Conservation (phyloP, 768 basidiomycete species). For the Xerocomellus amylosporus region DNA sequence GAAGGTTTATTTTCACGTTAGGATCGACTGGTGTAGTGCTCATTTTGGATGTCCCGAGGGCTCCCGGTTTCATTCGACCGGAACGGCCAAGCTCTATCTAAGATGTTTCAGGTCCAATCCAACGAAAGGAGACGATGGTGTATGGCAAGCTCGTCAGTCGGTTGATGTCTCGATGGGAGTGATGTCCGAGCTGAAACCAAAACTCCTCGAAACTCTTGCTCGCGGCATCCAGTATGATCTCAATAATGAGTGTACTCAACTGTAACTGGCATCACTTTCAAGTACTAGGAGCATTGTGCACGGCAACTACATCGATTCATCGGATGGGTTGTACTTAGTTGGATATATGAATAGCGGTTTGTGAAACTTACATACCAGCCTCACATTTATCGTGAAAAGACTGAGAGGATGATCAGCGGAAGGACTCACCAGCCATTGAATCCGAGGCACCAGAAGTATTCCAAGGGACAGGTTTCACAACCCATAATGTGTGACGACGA, state of each 20-base stretch:
- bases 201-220: conserved; percentile 15
- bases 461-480: too few relatives aligned
- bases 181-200: conserved; percentile 18
- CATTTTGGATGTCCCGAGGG: conserved; percentile 22
- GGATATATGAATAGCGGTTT: too few relatives aligned
- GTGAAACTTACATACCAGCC: too few relatives aligned
- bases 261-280: background rate
- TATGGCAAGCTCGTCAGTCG: conserved; percentile 15
- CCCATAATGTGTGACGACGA: too few relatives aligned
- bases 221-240: conserved; percentile 7
- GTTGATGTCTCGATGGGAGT: conserved; percentile 26
- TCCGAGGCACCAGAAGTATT: too few relatives aligned
- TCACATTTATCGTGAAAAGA: too few relatives aligned
- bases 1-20: background rate
- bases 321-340: too few relatives aligned
- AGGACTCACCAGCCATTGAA: too few relatives aligned
- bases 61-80: conserved; percentile 16
- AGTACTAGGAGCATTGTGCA: background rate
- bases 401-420: too few relatives aligned
- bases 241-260: background rate
- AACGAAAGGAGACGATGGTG: conserved; percentile 17
- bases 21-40: conserved; percentile 23
- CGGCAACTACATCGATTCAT: background rate
- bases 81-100: conserved; percentile 18
- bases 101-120: conserved; percentile 28